Evolutionary conservation across 441 rosid genomes (phyloP), one percentile per base, ranked within the genome.

Genomic region (Gossypium davidsonii): DNA sequence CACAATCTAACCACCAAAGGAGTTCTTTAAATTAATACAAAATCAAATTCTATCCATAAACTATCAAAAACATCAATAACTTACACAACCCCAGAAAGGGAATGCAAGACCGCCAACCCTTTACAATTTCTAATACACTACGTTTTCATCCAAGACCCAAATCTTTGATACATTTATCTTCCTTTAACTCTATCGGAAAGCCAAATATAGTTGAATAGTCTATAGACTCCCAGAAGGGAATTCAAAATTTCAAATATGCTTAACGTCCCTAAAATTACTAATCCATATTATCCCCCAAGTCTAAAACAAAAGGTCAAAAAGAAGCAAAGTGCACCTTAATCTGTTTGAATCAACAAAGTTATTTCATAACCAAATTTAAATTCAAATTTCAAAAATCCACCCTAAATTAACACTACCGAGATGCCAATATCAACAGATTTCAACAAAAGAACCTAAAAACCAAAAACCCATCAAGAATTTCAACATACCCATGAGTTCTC

Each of bases 401-500:
- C 1, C 25, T 44, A 71, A 37, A 69, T 28, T 57, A 15, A 67
- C 73, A 66, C 14, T 48, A 20, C 49, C 76, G 61, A 60, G 71
- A 62, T 72, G 20, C 23, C 59, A 49, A 78, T 70, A 37, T 63
- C 62, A 1, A 5, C 25, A 73, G 20, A 39, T 53, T 55, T 31
- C 9, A 62, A 55, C 28, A 39, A 11, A 15, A 31, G 67, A 66
- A 12, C 48, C 58, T 69, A 39, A 52, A 58, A 72, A 59, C 34
- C n/a, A 46, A 67, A 75, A 72, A 21, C 52, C 65, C 56, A 39
- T n/a, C 23, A 65, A 70, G 23, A 78, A 77, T 74, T 37, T 72
- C 15, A 6, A 18, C 75, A 70, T 86, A 88, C 88, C 90, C 90
- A 57, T 83, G 87, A 73, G 90, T 83, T 80, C 97, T 86, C 78